Evolutionary conservation across 2,329 filamentous ascomycete species (phyloP), one percentile per base, ranked within the genome.

Genomic region (Cladosporium halotolerans): DNA sequence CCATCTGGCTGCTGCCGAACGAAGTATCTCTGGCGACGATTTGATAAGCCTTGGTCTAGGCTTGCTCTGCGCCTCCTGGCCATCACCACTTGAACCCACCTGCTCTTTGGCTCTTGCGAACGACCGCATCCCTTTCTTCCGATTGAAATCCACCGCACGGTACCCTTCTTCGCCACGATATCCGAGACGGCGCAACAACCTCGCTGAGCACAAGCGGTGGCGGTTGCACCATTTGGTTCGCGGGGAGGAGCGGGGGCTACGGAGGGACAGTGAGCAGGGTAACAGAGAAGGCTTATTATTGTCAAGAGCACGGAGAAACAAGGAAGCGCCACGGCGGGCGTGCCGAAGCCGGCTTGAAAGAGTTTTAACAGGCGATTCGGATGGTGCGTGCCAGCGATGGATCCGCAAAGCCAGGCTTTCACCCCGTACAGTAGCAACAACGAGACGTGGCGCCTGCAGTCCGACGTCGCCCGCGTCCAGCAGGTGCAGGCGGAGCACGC

Each of bases 401-500:
- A 84, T 76, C 78, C 80, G 60, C 80, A 83, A 72, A 82, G 71
- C 62, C 69, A 77, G 68, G 75, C 77, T 56, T 82, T 84, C 70
- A 81, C 80, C 60, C 82, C 82, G 60, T 79, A 76, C 68, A 59
- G 52, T 39, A 60, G 53, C 41, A 63, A 62, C 53, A 79, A 81
- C 72, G 82, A 85, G 67, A 73, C 82, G 63, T 85, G 82, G 82
- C 79, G 80, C 59, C 70, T 85, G 57, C 79, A 84, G 61, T 77
- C 78, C 67, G 81, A 84, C 58, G 74, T 85, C 65, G 78, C 79
- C 60, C 77, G 80, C 55, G 70, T 85, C 36, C 81, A 82, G 61
- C 74, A 80, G 59, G 73, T 76, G 14, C 82, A 85, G 65, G 72
- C 76, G 48, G 80, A 84, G 57, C 81, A 85, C 66, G 72, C 76